phyloP scores from a whole-genome alignment of 2,329 filamentous ascomycete genomes.

The Zymoseptoria ardabiliae region DNA sequence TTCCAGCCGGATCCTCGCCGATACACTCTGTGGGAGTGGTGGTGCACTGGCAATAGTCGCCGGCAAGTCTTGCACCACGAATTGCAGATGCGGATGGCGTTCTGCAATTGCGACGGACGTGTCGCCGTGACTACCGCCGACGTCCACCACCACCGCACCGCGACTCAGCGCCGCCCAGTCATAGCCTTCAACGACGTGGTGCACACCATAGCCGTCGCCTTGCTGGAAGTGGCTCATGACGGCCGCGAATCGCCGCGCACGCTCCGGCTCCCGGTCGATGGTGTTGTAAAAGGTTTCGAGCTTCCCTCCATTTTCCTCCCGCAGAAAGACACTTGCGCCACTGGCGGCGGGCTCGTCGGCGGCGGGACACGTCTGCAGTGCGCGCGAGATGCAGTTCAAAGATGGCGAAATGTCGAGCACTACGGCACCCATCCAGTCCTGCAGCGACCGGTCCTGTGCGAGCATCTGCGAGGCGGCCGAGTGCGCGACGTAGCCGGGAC shows the following conservation, averaged over 20 bases:
- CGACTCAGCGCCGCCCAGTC: background rate
- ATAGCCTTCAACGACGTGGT: background rate
- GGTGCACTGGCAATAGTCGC: background rate
- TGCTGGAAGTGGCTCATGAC: background rate
- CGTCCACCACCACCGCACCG: slow-evolving; percentile 2
- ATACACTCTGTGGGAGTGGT: background rate
- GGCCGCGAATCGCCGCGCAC: background rate
- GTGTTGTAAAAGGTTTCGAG: background rate
- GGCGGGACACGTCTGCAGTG: background rate
- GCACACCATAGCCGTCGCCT: background rate
- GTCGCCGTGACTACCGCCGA: slow-evolving; percentile 1
- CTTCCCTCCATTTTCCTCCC: background rate
- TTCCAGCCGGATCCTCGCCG: too few relatives aligned
- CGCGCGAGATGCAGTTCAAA: background rate
- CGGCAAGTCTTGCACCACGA: slow-evolving; percentile 3
- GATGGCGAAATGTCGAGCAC: background rate
- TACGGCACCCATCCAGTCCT: background rate
- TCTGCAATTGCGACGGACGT: background rate
- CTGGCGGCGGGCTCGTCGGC: background rate
- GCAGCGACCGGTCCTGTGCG: background rate
- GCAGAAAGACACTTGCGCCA: background rate
- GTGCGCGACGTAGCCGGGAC: background rate
- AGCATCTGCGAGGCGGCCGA: slow-evolving; percentile 1
- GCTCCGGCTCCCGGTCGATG: background rate
- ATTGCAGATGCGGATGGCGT: background rate